Evolutionary conservation across 768 basidiomycete genomes (phyloP), one percentile per base, ranked within the genome.

Genomic region (Paxillus ammoniavirescens): DNA sequence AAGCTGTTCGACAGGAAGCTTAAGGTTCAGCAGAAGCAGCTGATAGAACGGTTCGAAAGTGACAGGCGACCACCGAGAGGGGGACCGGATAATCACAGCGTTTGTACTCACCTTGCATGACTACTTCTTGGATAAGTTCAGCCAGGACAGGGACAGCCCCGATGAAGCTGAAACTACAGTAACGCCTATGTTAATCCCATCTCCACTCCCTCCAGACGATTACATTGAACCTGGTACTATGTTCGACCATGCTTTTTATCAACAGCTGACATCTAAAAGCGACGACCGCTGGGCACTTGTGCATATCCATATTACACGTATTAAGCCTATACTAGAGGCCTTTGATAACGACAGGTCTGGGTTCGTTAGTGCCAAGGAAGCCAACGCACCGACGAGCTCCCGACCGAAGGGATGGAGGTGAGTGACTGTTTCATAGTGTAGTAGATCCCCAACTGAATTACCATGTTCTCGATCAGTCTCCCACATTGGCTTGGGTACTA

Each of bases 1-100:
- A 65, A 65, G 4, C 54, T 74, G 0, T 82, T 81, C 52, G 75
- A 78, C 47, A 64, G 70, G 41, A 81, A 81, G 56, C 71, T 81
- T 45, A 73, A 73, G 21, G 70, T 79, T 52, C 77, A 78, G 61
- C 72, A 70, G 49, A 72, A 73, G 49, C 76, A 74, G 54, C 57
- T 73, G 17, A 46, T 59, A 42, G 65, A 71, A 15, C 69, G 71
- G 48, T 50, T 72, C 26, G 42, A 58, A 3, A 52, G 59, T 12
- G 56, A 68, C 59, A 44, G 67, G 65, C 5, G 61, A 73, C 4
- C 65, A 64, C 36, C 63, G 72, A 70, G 63, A 68, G 60, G 46
- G 67, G 14, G 67, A 77, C 28, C 69, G 73, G 42, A 71, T 80
- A 18, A 75, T 81, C 42, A 64, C 59, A 9, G 69, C 71, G 2